phyloP scores from a whole-genome alignment of 441 rosid species.

The Flueggea neowawraea region DNA sequence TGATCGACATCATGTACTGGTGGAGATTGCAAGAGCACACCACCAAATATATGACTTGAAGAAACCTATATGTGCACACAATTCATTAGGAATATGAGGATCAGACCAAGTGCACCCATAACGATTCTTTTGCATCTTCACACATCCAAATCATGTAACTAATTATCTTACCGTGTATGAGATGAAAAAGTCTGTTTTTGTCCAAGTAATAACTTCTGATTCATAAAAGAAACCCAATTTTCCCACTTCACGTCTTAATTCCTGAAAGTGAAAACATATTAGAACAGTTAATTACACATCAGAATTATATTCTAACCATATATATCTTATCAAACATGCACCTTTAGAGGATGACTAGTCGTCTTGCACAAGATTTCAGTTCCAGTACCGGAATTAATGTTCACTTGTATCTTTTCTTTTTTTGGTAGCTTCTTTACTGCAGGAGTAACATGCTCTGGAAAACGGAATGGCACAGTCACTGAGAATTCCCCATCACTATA shows the following conservation, averaged over 20 bases:
- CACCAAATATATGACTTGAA: conserved; percentile 59
- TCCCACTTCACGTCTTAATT: conserved; percentile 58
- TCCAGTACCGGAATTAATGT: conserved; percentile 63
- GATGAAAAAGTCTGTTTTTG: conserved; percentile 62
- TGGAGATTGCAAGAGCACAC: conserved; percentile 86
- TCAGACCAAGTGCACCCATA: neutral
- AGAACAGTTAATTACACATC: conserved; percentile 1
- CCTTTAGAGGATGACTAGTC: conserved; percentile 91
- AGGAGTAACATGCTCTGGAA: conserved; percentile 88
- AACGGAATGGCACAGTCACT: conserved; percentile 66
- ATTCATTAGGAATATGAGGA: neutral
- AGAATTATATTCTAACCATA: conserved; percentile 3
- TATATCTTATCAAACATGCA: conserved; percentile 15
- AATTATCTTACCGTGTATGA: conserved; percentile 62
- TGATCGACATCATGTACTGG: conserved; percentile 71
- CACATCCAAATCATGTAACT: conserved; percentile 4
- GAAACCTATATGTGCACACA: conserved; percentile 45
- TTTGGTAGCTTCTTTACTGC: conserved; percentile 71
- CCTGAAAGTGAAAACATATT: conserved; percentile 37
- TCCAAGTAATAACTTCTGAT: conserved; percentile 86
- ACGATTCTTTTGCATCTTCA: too few species aligned
- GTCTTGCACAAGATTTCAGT: conserved; percentile 67
- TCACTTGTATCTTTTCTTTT: conserved; percentile 74
- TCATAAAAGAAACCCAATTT: conserved; percentile 65
- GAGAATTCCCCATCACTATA: conserved; percentile 53